These are phyloP conservation scores for Monascus ruber DNA, from an alignment of 2,329 filamentous ascomycete genomes.

Conservation along the genomic window DNA sequence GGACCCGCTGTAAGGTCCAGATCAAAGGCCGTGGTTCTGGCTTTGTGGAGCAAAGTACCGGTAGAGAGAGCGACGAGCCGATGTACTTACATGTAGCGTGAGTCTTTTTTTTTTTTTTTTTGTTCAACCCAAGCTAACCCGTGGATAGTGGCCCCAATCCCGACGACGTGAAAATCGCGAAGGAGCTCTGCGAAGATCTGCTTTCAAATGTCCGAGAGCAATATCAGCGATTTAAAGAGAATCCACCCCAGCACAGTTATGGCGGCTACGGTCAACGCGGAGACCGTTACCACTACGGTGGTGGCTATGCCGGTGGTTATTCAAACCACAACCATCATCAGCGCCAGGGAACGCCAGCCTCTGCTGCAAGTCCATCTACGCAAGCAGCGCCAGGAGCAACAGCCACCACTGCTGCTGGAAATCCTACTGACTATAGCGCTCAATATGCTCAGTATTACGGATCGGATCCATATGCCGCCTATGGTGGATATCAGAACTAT, in stretches of 20 bases:
- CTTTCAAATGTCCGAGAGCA: constrained; percentile 76
- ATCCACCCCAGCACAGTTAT: constrained; percentile 56
- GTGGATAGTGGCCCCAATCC: constrained; percentile 66
- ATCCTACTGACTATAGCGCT: constrained; percentile 55
- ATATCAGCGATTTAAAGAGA: constrained; percentile 82
- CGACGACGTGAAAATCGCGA: constrained; percentile 73
- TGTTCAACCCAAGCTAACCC: constrained; percentile 19
- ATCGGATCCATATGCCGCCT: constrained; percentile 76
- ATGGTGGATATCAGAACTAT: constrained; percentile 75
- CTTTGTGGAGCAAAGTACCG: constrained; percentile 82
- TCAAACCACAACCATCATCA: constrained; percentile 22
- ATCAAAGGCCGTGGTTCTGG: constrained; percentile 96
- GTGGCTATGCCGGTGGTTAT: constrained; percentile 28
- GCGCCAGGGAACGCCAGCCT: constrained; percentile 31
- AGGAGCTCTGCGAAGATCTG: constrained; percentile 79
- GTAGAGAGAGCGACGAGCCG: constrained; percentile 80
- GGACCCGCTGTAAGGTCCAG: constrained; percentile 90
- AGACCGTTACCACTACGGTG: constrained; percentile 34
- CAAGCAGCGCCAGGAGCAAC: constrained; percentile 28
- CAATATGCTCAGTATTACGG: constrained; percentile 77
- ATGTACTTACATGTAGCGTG: constrained; percentile 96
- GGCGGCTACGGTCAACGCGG: constrained; percentile 46
- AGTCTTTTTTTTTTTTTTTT: constrained; percentile 31
- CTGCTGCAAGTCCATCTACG: constrained; percentile 33
- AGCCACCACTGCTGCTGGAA: constrained; percentile 11